Evolutionary conservation across 148 eudicot species (phyloP).

Genomic region (Vaccinium macrocarpon): DNA sequence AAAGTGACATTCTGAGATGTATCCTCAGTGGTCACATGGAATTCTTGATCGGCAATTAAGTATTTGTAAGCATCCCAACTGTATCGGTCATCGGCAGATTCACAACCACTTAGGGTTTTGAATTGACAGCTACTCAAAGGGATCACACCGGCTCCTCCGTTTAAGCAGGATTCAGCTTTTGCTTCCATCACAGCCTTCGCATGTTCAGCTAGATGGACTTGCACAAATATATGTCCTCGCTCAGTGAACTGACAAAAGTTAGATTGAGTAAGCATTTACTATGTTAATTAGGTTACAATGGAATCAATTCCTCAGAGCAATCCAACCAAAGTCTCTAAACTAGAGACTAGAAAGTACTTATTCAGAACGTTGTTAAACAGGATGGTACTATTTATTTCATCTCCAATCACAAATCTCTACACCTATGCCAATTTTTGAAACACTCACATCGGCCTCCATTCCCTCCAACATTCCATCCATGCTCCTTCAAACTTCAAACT

Average conservation of each 20-base stretch:
- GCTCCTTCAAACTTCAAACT: background rate
- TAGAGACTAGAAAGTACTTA: background rate
- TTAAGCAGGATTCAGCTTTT: constrained; percentile 29
- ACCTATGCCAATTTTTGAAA: background rate
- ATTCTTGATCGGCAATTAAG: constrained; percentile 36
- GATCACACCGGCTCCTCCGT: constrained; percentile 28
- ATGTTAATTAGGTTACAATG: background rate
- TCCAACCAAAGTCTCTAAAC: background rate
- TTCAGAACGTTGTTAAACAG: background rate
- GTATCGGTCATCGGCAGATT: constrained; percentile 51
- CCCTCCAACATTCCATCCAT: background rate
- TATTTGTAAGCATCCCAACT: constrained; percentile 44
- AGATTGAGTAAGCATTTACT: background rate
- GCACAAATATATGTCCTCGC: constrained; percentile 67
- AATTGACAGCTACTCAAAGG: constrained; percentile 26
- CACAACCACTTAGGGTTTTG: constrained; percentile 53
- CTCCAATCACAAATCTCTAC: background rate
- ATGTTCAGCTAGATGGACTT: constrained; percentile 53
- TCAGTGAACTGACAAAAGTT: constrained; percentile 53
- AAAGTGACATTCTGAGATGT: constrained; percentile 36
- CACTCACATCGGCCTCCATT: background rate
- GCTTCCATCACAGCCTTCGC: constrained; percentile 29
- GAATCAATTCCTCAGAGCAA: background rate
- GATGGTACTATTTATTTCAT: background rate
- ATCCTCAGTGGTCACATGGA: constrained; percentile 20